Conservation (phyloP, 2,329 filamentous ascomycete genomes). For the Aspergillus quadricinctus region DNA sequence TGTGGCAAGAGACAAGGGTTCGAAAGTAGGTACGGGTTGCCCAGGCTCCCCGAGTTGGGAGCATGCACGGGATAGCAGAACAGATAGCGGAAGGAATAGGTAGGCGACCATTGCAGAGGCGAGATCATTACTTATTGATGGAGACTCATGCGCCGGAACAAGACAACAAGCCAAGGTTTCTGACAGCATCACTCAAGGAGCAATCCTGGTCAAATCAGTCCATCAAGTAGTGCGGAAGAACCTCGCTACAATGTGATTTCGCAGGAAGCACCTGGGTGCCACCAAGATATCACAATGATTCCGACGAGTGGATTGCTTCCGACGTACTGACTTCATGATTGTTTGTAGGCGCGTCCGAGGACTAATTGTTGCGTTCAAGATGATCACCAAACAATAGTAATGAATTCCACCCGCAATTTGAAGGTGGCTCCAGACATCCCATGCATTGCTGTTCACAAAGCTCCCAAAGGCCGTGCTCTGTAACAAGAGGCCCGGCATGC, state of each 20-base stretch:
- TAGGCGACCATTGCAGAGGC: conserved; percentile 11
- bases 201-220: conserved; percentile 29
- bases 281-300: conserved; percentile 39
- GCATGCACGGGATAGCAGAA: conserved; percentile 45
- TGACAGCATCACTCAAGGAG: conserved; percentile 21
- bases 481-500: conserved; percentile 47
- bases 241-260: conserved; percentile 50
- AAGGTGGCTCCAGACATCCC: conserved; percentile 3
- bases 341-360: conserved; percentile 41
- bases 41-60: conserved; percentile 42
- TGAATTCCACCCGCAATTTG: conserved; percentile 7
- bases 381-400: conserved; percentile 13
- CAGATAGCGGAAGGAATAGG: conserved; percentile 10
- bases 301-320: conserved; percentile 52
- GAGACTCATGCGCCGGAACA: conserved; percentile 31
- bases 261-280: conserved; percentile 23
- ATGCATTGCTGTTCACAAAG: conserved; percentile 17
- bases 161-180: conserved; percentile 34
- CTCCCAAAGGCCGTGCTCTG: conserved; percentile 50
- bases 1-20: conserved; percentile 24
- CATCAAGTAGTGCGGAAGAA: conserved; percentile 42
- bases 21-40: conserved; percentile 36
- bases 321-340: conserved; percentile 29
- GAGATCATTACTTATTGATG: conserved; percentile 14
- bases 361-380: conserved; percentile 34